A percentile compares a stretch with the other conserved stretches of the same genome.
phyloP scores from a whole-genome alignment of 2,329 filamentous ascomycete species.

The Aspergillus fructus region DNA sequence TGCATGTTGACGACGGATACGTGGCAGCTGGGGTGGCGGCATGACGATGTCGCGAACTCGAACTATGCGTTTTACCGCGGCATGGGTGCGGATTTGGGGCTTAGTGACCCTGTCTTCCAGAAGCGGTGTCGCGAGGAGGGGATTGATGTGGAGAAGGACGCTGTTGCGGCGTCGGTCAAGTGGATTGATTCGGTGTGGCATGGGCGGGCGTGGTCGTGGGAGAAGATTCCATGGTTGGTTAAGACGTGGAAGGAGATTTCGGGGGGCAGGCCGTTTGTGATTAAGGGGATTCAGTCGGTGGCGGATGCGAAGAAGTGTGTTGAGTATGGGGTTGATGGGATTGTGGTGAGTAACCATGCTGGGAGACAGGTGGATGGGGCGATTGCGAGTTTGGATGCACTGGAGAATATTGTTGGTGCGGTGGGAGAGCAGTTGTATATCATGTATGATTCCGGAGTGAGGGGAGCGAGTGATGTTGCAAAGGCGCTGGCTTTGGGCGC shows the following conservation, averaged over 20 bases:
- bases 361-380: slow-evolving; percentile 65
- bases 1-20: slow-evolving; percentile 64
- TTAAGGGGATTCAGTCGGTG: slow-evolving; percentile 71
- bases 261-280: slow-evolving; percentile 51
- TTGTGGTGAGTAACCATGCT: slow-evolving; percentile 70
- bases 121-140: slow-evolving; percentile 50
- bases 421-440: slow-evolving; percentile 53
- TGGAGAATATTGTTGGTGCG: slow-evolving; percentile 58
- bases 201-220: slow-evolving; percentile 63
- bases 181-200: slow-evolving; percentile 69
- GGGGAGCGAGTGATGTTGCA: slow-evolving; percentile 57
- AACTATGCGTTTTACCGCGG: slow-evolving; percentile 66
- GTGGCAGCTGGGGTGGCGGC: slow-evolving; percentile 63
- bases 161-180: slow-evolving; percentile 55
- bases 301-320: slow-evolving; percentile 62
- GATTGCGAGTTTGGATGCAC: slow-evolving; percentile 57
- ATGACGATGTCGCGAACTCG: slow-evolving; percentile 47
- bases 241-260: slow-evolving; percentile 54
- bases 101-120: slow-evolving; percentile 61
- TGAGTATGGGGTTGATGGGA: slow-evolving; percentile 62
- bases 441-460: slow-evolving; percentile 62
- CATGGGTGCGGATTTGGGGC: slow-evolving; percentile 56
- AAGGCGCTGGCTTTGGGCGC: slow-evolving; percentile 63
- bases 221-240: slow-evolving; percentile 65
- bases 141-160: slow-evolving; percentile 54